Base-by-base conservation (phyloP, 2,329 filamentous ascomycete genomes). In the Rhynchosporium secalis region DNA sequence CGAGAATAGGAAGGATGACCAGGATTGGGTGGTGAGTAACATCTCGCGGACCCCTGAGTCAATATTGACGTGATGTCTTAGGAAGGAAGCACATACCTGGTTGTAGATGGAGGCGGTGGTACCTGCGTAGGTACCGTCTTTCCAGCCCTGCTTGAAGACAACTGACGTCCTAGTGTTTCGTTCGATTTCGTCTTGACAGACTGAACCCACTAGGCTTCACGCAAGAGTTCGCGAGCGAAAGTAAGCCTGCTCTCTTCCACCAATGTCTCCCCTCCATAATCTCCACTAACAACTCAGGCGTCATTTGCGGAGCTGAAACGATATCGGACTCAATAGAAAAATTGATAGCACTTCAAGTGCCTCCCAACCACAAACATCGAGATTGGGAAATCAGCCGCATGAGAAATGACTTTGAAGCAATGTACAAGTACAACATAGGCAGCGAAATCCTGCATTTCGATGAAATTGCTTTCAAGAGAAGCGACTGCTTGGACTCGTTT, bases 301-400 rank as follows among this genome's bases (percentile, higher is more conserved):
- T 66, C 1, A 45, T 60, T 2, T 66, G 58, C 31, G 64, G 64
- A n/a, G 61, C 62, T 15, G 64, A 66, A 38, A 64, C 59, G 3
- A 64, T 66, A 15, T 63, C 64, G 4, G 49, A 62, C 9, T 36
- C 33, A 36, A 36, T 36, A 10, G 33, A 36, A 36, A 10, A 5
- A 5, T 10, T 36, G 33, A 36, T 33, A 45, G 38, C 60, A n/a
- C 60, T 62, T 12, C 28, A 45, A 29, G 45, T 52, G 43, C 52
- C 62, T 13, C 38, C 54, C 0, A 29, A 36, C 15, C 43, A 6
- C 8, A 66, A 62, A 49, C 3, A 62, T 29, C 43, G 61, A 31
- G 48, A 55, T 5, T 56, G 48, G 51, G 36, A 52, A 9, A 46
- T 63, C 33, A 56, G 38, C 20, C 33, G 49, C 3, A 58, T 62